A percentile compares a stretch with the other conserved stretches of the same genome.
phyloP scores from a whole-genome alignment of 2,329 filamentous ascomycete genomes.

The Didymella keratinophila region DNA sequence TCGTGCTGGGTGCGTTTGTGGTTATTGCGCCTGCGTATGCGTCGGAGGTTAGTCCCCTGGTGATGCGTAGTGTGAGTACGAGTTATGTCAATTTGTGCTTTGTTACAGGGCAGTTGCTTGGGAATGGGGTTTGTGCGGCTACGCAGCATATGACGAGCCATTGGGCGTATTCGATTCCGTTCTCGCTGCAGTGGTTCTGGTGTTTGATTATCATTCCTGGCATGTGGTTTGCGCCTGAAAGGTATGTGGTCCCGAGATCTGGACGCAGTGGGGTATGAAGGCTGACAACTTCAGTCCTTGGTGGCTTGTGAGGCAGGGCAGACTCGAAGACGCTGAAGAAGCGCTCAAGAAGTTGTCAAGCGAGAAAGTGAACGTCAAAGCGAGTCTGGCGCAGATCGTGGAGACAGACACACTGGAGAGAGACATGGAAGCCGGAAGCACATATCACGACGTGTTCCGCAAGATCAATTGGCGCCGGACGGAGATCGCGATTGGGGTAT shows the following conservation, averaged over 20 bases:
- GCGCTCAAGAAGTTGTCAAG: slow-evolving; percentile 66
- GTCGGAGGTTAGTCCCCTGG: slow-evolving; percentile 54
- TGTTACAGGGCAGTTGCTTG: slow-evolving; percentile 68
- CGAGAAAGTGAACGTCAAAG: slow-evolving; percentile 50
- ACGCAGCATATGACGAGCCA: slow-evolving; percentile 56
- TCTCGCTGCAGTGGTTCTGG: slow-evolving; percentile 78
- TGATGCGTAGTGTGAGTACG: slow-evolving; percentile 65
- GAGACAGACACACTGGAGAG: slow-evolving; percentile 69
- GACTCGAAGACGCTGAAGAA: slow-evolving; percentile 68
- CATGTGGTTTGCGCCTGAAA: slow-evolving; percentile 70
- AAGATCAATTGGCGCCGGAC: slow-evolving; percentile 79
- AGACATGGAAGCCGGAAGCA: slow-evolving; percentile 22
- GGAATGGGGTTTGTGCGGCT: slow-evolving; percentile 55
- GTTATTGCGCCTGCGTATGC: slow-evolving; percentile 27
- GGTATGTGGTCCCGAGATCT: neutral
- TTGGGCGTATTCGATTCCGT: slow-evolving; percentile 69
- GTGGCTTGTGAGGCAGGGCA: slow-evolving; percentile 74
- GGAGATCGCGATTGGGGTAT: slow-evolving; percentile 64
- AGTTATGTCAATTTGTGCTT: slow-evolving; percentile 69
- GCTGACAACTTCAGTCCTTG: slow-evolving; percentile 57
- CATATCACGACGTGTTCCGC: slow-evolving; percentile 68
- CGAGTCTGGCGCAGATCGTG: slow-evolving; percentile 69
- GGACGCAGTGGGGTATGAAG: neutral
- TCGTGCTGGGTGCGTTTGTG: slow-evolving; percentile 29
- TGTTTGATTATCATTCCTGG: slow-evolving; percentile 68